phyloP scores from a whole-genome alignment of 768 basidiomycete species.

The Boletellus ananiceps region DNA sequence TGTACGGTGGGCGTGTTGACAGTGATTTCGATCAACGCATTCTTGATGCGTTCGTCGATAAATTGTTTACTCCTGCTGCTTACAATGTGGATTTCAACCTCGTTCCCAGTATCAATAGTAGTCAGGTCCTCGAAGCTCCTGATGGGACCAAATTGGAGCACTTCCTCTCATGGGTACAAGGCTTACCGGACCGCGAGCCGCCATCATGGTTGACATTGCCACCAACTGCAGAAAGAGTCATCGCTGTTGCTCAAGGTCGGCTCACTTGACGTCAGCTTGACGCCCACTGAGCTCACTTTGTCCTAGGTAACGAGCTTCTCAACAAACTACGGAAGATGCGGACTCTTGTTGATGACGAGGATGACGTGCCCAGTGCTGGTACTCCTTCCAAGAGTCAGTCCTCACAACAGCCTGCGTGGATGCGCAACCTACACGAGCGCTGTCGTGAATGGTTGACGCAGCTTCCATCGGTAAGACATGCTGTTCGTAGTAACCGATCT shows the following conservation, averaged over 20 bases:
- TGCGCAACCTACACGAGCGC: conserved; percentile 77
- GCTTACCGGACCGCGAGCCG: conserved; percentile 87
- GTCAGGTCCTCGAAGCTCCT: conserved; percentile 62
- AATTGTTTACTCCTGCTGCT: conserved; percentile 78
- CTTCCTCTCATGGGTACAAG: conserved; percentile 86
- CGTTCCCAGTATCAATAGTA: conserved; percentile 59
- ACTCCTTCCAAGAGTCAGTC: conserved; percentile 59
- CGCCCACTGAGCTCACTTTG: conserved; percentile 3
- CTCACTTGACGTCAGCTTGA: background rate
- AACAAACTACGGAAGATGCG: conserved; percentile 92
- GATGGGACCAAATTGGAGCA: conserved; percentile 92
- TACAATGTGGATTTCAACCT: conserved; percentile 94
- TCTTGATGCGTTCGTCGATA: conserved; percentile 89
- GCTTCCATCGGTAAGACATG: conserved; percentile 61
- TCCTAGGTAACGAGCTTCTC: conserved; percentile 72
- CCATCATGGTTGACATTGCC: conserved; percentile 94
- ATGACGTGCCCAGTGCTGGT: conserved; percentile 49
- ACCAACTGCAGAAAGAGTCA: conserved; percentile 86
- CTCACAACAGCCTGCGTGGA: conserved; percentile 89
- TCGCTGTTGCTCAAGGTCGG: conserved; percentile 86
- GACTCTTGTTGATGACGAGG: conserved; percentile 81
- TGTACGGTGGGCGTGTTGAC: conserved; percentile 92
- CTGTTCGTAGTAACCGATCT: background rate
- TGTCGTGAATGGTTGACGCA: conserved; percentile 79
- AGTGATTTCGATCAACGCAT: conserved; percentile 94